Evolutionary conservation across 306 rosid genomes (phyloP).

Genomic region (Vigna radiata): DNA sequence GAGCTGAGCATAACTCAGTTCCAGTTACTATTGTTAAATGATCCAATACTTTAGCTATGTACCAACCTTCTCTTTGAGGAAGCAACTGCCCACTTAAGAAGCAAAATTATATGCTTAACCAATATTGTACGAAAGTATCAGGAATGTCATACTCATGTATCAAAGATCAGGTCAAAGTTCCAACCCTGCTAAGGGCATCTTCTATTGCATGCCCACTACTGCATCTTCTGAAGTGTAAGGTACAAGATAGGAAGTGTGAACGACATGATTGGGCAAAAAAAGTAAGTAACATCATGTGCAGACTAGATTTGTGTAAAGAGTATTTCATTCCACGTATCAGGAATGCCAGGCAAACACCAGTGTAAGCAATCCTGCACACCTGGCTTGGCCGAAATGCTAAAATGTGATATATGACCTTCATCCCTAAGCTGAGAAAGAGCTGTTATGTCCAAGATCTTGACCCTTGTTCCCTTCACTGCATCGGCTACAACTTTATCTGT

Average conservation of each 20-base stretch:
- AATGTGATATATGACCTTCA: conserved; percentile 92
- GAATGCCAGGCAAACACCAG: conserved; percentile 98
- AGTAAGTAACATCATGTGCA: conserved; percentile 27
- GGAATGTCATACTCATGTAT: background rate
- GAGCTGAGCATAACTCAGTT: conserved; percentile 18
- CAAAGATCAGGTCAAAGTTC: conserved; percentile 35
- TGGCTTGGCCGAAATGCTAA: conserved; percentile 60
- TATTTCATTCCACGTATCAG: conserved; percentile 94
- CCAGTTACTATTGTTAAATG: conserved; percentile 33
- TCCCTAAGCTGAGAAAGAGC: conserved; percentile 84
- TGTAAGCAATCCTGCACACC: conserved; percentile 92
- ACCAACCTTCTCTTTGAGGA: conserved; percentile 22
- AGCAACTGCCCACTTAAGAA: background rate
- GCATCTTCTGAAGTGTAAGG: conserved; percentile 34
- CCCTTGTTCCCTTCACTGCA: conserved; percentile 86
- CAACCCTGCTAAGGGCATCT: conserved; percentile 12
- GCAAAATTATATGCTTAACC: background rate
- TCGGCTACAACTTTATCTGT: conserved; percentile 68
- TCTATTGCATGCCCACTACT: conserved; percentile 25
- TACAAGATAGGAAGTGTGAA: conserved; percentile 7
- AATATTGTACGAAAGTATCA: background rate
- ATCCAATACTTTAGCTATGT: conserved; percentile 29
- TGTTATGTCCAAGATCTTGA: conserved; percentile 90
- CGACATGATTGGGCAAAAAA: conserved; percentile 16
- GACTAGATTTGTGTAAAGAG: conserved; percentile 85